Evolutionary conservation across 257 asterid genomes (phyloP).

Genomic region (Gentiana macrophylla): DNA sequence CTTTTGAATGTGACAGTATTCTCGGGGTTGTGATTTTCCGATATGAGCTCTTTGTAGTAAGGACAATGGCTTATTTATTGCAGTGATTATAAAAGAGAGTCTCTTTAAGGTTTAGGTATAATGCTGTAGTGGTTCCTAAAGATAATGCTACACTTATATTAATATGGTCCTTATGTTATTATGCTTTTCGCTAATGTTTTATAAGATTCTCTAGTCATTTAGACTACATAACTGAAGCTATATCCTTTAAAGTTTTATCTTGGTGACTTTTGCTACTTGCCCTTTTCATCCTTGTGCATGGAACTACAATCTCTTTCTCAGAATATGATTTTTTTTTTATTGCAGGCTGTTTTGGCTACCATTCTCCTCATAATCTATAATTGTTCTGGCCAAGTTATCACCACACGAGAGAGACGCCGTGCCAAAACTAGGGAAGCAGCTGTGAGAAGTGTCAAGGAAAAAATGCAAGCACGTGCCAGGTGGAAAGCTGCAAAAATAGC

Average conservation of each 20-base stretch:
- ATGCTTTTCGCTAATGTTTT: no score
- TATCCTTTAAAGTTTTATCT: neutral
- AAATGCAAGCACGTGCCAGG: conserved; percentile 64
- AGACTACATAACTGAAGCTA: no score
- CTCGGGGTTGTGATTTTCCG: neutral
- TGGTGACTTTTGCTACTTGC: neutral
- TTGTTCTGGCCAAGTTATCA: conserved; percentile 80
- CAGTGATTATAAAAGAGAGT: no score
- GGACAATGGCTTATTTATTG: no score
- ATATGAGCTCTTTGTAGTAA: no score
- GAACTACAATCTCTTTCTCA: neutral
- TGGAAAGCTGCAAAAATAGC: conserved; percentile 91
- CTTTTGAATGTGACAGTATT: no score
- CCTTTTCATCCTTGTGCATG: conserved; percentile 1
- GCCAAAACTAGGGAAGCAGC: conserved; percentile 95
- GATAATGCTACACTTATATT: no score
- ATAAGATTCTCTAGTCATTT: no score
- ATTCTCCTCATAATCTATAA: conserved; percentile 72
- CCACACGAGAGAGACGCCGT: conserved; percentile 70
- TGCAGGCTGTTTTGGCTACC: conserved; percentile 76
- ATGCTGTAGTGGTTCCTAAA: no score
- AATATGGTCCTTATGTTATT: no score
- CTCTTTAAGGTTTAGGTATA: no score
- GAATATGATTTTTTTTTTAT: conserved; percentile 1
- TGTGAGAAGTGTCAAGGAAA: conserved; percentile 68